Base-by-base conservation (phyloP, 106 monocot genomes). In the Phalaenopsis aphrodite region DNA sequence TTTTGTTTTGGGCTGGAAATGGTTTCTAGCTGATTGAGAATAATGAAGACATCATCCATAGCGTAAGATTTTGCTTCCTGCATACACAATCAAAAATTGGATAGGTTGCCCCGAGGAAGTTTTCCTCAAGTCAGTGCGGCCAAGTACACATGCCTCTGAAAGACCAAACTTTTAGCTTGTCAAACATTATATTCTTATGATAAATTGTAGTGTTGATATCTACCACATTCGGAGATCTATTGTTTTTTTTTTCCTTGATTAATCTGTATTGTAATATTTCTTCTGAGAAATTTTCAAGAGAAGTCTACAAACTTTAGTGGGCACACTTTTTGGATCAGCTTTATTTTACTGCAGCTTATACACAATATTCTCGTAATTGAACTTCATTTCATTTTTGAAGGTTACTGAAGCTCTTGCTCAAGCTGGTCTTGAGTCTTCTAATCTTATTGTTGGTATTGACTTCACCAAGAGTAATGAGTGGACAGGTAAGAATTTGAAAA, bases 401-500 rank as follows among this genome's bases (percentile, higher is more conserved):
- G 93, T 96, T 15, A 96, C 92, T 82, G 93, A 94, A 52, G 96
- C 96, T 61, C 91, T 96, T 77, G 84, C 93, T 64, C 82, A 84
- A 77, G 90, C 96, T 77, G 96, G 96, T 21, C 86, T 96, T 24
- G 96, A 96, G 76, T 92, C 92, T 64, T 92, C 92, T 16, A 92
- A 92, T 79, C 89, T 92, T 18, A 92, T 92, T 47, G 87, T 96
- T 79, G 96, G 96, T 48, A 88, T 96, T 81, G 96, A 96, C 81
- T 96, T 96, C 82, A 96, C 96, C 14, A 96, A 96, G 84, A 96
- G 96, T 79, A 96, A 96, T 69, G 96, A 96, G 79, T 96, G 96
- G 96, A 96, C 96, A 87, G 96, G 92, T 91, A 81, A 72, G 30
- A 73, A 52, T 75, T 57, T 75, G 41, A 37, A 47, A 24, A 21